These are phyloP conservation scores for Ciborinia camelliae DNA, from an alignment of 2,329 filamentous ascomycete species.

Conservation along the genomic window DNA sequence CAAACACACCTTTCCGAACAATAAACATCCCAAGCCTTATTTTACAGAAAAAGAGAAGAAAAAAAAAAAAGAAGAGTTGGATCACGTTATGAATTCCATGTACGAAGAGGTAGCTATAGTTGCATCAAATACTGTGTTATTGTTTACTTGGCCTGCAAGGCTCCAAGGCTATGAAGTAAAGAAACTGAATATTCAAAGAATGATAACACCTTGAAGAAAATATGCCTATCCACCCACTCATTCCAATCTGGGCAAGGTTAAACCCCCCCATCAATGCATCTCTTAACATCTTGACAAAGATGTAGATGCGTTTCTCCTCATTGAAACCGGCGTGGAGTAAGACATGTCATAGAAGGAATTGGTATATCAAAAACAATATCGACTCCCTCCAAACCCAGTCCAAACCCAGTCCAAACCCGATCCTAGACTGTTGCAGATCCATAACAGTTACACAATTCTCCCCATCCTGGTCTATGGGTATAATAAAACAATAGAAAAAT, in stretches of 20 bases:
- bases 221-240: too few relatives aligned
- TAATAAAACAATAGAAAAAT: conserved; percentile 23
- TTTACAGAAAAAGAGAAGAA: too few relatives aligned
- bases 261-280: background rate
- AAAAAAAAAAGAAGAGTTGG: too few relatives aligned
- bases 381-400: conserved; percentile 15
- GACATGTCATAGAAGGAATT: conserved; percentile 8
- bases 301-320: conserved; percentile 5
- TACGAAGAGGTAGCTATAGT: too few relatives aligned
- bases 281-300: background rate
- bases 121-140: too few relatives aligned
- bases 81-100: too few relatives aligned
- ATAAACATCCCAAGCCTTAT: too few relatives aligned
- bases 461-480: conserved; percentile 28
- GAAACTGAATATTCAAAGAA: background rate
- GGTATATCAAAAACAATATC: conserved; percentile 19
- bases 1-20: too few relatives aligned
- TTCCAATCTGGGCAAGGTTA: background rate
- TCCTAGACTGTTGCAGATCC: conserved; percentile 18
- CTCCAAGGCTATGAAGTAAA: too few relatives aligned
- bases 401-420: conserved; percentile 9
- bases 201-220: too few relatives aligned
- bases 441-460: conserved; percentile 36
- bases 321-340: conserved; percentile 6
- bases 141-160: too few relatives aligned